Evolutionary conservation across 139 green algal genomes (phyloP).

Genomic region (Deuterostichococcus epilithicus): DNA sequence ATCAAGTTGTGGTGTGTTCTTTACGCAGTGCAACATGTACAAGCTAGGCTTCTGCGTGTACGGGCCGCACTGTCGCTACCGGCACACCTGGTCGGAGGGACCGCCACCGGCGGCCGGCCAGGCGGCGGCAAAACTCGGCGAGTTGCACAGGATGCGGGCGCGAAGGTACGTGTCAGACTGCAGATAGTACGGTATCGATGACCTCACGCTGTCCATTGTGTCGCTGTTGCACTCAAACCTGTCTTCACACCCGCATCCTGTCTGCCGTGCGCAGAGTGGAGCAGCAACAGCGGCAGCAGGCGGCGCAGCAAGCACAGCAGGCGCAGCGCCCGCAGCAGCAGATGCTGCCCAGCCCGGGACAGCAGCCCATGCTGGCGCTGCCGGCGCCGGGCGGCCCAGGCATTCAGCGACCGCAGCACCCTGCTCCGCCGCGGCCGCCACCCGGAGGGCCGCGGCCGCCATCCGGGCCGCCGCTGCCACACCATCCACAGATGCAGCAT

Average conservation of each 20-base stretch:
- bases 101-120: conserved; percentile 44
- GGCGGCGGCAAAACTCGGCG: neutral
- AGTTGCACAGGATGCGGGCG: neutral
- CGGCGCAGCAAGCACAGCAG: neutral
- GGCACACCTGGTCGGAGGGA: conserved; percentile 76
- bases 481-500: neutral
- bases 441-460: no score
- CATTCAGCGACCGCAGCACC: neutral
- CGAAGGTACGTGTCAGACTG: no score
- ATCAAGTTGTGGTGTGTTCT: neutral
- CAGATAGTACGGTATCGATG: no score
- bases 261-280: neutral
- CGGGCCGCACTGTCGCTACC: conserved; percentile 86
- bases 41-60: conserved; percentile 97
- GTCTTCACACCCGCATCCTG: no score
- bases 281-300: neutral
- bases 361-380: neutral
- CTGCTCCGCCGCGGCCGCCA: no score
- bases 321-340: neutral
- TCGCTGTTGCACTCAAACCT: no score
- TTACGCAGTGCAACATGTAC: conserved; percentile 96
- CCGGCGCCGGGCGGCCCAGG: no score
- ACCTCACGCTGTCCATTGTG: no score
- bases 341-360: neutral
- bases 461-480: no score